These are phyloP conservation scores for Penicillium riverlandense DNA, from an alignment of 495 filamentous ascomycete species.

Conservation along the genomic window DNA sequence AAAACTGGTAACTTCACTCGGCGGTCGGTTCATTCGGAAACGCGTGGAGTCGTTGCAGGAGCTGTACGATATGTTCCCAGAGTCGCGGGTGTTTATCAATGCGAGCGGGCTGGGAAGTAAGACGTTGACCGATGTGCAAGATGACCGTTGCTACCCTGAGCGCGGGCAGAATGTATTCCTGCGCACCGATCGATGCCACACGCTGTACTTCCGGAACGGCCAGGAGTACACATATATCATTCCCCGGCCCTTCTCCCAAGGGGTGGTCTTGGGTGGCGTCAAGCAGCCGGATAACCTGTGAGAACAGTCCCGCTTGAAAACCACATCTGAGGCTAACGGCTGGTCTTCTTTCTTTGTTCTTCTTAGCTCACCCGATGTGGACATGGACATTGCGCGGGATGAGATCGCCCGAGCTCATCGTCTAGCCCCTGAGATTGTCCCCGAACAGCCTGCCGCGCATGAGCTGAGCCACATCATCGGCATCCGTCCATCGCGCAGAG, in stretches of 20 bases:
- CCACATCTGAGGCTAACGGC: too few relatives aligned
- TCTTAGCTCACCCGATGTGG: constrained; percentile 26
- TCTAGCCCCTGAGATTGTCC: constrained; percentile 34
- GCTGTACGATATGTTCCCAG: constrained; percentile 30
- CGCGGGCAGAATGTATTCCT: constrained; percentile 38
- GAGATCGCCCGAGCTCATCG: constrained; percentile 35
- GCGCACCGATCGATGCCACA: constrained; percentile 22
- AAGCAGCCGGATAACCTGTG: constrained; percentile 36
- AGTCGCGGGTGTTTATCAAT: constrained; percentile 36
- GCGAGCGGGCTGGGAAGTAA: constrained; percentile 36
- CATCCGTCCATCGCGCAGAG: constrained; percentile 31
- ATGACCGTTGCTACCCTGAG: constrained; percentile 34
- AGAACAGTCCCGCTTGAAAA: background rate
- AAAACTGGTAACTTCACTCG: constrained; percentile 21
- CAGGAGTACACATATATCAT: constrained; percentile 46
- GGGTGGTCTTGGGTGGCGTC: constrained; percentile 40
- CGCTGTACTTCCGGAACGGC: constrained; percentile 36
- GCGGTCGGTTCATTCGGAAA: constrained; percentile 31
- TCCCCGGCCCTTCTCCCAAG: constrained; percentile 34
- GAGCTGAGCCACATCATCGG: constrained; percentile 32
- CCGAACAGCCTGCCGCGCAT: constrained; percentile 22
- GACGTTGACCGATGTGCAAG: constrained; percentile 27
- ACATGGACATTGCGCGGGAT: constrained; percentile 32
- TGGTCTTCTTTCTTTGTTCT: background rate
- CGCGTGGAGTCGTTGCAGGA: constrained; percentile 32